Evolutionary conservation across 257 asterid species (phyloP), one percentile per base, ranked within the genome.

Genomic region (Apocynum venetum): DNA sequence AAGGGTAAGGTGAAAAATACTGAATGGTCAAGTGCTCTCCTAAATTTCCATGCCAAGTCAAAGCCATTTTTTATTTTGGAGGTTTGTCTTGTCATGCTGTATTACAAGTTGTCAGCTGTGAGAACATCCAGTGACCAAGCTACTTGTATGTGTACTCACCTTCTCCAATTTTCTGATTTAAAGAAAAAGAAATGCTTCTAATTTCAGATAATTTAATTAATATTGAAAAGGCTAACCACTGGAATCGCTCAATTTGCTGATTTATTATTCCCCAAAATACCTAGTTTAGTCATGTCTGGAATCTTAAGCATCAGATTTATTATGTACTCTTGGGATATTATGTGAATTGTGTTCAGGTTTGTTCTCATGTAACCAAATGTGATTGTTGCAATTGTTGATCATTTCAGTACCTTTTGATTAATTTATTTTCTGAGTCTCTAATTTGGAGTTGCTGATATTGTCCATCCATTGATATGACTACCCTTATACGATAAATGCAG

Each of bases 401-500:
- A 11, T 41, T 44, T 4, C 35, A 44, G 8, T 20, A 31, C 31
- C n/a, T 67, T 51, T 25, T 4, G 35, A 10, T 52, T 78, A 13
- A 9, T 60, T n/a, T 78, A 2, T 31, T 48, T 61, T 52, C 55
- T 7, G 8, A 4, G 67, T 41, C 48, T 48, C n/a, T 61, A 6
- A 36, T 31, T 76, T 25, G 12, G 25, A 35, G 25, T 80, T 41
- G 71, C 70, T 71, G 72, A 40, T 80, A 35, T 38, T 48, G 20
- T 36, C 55, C 64, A 56, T 73, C 14, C 47, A 41, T 47, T 76
- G 40, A 60, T 57, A 74, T 59, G 47, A 67, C 15, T 73, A n/a
- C 56, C 20, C 72, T 77, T 67, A 14, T 38, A 51, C 51, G 40
- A 46, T 25, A 17, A 13, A 47, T 85, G 85, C 96, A 95, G 98